Evolutionary conservation across 805 yeast genomes (phyloP), one percentile per base, ranked within the genome.

Genomic region (Saccharomycopsis sp.): DNA sequence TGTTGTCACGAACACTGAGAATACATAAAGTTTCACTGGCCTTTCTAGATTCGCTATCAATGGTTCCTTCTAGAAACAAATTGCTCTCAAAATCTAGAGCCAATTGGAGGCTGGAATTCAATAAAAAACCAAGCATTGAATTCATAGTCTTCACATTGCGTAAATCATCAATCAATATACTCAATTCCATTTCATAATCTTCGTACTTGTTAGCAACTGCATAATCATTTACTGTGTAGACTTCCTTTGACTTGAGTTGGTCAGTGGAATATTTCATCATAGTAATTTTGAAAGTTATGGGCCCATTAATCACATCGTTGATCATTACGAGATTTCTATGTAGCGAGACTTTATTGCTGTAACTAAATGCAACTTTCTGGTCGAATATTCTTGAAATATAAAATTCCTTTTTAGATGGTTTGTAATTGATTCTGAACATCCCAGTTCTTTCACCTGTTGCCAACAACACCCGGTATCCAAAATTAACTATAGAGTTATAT

Each of bases 111-210:
- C n/a, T n/a, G n/a, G n/a, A n/a, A n/a, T n/a, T n/a, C n/a, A n/a
- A n/a, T n/a, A n/a, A n/a, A n/a, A n/a, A n/a, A n/a, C n/a, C n/a
- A n/a, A n/a, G n/a, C n/a, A n/a, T n/a, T n/a, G n/a, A n/a, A n/a
- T n/a, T n/a, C n/a, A n/a, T n/a, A n/a, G n/a, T n/a, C n/a, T n/a
- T n/a, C n/a, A n/a, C n/a, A n/a, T n/a, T n/a, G n/a, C n/a, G n/a
- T n/a, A n/a, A 31, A 5, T 31, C 8, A 31, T 31, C 35, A 8
- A 31, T 20, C 9, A 20, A 14, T 14, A 9, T 20, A 14, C 20
- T 14, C 19, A 31, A 31, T 14, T 31, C 66, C 67, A 66, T 65
- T 17, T 64, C 56, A 51, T 65, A 66, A 24, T 49, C 52, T 31
- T 46, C 45, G 20, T 49, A 49, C 9, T 39, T 43, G 26, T 49